Conservation (phyloP, 768 basidiomycete genomes). For the Boletus speciosus region DNA sequence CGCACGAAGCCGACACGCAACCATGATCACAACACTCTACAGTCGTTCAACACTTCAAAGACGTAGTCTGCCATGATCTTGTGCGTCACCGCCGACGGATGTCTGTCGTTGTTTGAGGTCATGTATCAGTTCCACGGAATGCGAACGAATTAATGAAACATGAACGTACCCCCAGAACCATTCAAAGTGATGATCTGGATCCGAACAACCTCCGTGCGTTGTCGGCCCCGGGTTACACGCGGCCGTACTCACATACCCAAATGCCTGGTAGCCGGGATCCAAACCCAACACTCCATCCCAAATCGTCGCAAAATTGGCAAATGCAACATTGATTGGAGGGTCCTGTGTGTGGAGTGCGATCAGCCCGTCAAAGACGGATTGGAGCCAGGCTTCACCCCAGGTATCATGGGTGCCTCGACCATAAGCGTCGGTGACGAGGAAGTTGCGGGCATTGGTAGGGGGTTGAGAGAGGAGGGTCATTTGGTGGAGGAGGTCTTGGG, state of each 20-base stretch:
- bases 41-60: constrained; percentile 36
- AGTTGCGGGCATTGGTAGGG: constrained; percentile 49
- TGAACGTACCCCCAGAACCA: constrained; percentile 46
- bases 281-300: constrained; percentile 47
- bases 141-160: background rate
- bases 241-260: constrained; percentile 44
- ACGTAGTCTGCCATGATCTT: constrained; percentile 55
- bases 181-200: constrained; percentile 50
- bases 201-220: constrained; percentile 33
- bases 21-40: constrained; percentile 15
- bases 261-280: constrained; percentile 43
- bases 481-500: constrained; percentile 41
- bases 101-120: constrained; percentile 26
- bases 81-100: constrained; percentile 48
- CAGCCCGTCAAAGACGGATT: constrained; percentile 43
- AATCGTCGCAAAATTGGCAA: constrained; percentile 45
- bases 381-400: constrained; percentile 46
- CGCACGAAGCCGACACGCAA: background rate
- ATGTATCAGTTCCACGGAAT: background rate
- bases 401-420: constrained; percentile 42
- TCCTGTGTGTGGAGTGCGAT: constrained; percentile 30
- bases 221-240: constrained; percentile 37
- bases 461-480: constrained; percentile 44
- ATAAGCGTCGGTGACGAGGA: constrained; percentile 50
- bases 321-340: constrained; percentile 39